These are phyloP conservation scores for Fusarium nisikadoi DNA, from an alignment of 2,329 filamentous ascomycete genomes.

Conservation along the genomic window DNA sequence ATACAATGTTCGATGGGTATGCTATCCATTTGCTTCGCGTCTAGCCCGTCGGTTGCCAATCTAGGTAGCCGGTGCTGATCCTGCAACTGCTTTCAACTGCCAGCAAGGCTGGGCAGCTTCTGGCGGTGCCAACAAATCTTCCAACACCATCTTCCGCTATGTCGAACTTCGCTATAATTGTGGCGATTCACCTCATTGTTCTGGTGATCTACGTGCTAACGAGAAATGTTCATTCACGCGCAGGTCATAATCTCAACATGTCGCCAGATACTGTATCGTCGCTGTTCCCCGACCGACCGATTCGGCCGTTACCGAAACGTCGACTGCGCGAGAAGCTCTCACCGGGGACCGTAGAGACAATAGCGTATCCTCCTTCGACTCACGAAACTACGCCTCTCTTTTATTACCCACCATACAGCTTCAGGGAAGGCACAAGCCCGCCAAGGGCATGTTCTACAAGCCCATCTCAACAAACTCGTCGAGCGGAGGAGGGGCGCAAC, in stretches of 20 bases:
- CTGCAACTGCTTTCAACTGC: background rate
- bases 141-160: constrained; percentile 19
- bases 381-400: constrained; percentile 79
- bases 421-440: constrained; percentile 58
- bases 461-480: constrained; percentile 38
- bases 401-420: constrained; percentile 64
- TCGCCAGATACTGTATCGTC: constrained; percentile 81
- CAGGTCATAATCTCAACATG: constrained; percentile 65
- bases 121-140: background rate
- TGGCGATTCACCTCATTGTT: constrained; percentile 22
- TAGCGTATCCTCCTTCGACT: constrained; percentile 83
- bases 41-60: background rate
- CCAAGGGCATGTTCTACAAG: constrained; percentile 34
- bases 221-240: constrained; percentile 22
- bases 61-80: constrained; percentile 4
- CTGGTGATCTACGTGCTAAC: constrained; percentile 46
- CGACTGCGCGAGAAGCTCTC: constrained; percentile 88
- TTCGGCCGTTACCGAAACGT: constrained; percentile 90
- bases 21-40: constrained; percentile 40
- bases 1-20: constrained; percentile 57
- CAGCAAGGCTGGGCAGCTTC: constrained; percentile 6
- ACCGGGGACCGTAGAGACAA: constrained; percentile 82
- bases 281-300: constrained; percentile 88
- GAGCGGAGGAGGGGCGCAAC: constrained; percentile 39
- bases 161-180: constrained; percentile 21